Percentiles rank a stretch among this genome's conserved stretches.
These are phyloP conservation scores for Penicillium arizonense DNA, from an alignment of 495 filamentous ascomycete genomes.

Conservation along the genomic window DNA sequence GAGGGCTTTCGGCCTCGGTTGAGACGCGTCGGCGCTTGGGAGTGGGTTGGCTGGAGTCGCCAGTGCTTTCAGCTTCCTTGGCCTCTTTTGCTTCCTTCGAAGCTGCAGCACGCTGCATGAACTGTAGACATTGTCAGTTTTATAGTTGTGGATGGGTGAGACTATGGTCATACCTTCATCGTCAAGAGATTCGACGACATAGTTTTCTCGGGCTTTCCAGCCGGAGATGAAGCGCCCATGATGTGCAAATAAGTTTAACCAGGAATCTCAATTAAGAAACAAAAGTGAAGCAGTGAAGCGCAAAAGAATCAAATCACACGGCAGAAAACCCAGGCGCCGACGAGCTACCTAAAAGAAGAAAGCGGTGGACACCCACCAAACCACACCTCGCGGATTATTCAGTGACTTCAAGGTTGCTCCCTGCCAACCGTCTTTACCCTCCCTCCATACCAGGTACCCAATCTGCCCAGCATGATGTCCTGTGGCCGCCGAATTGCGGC, in stretches of 20 bases:
- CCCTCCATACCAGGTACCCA: slow-evolving; percentile 13
- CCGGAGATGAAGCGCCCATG: slow-evolving; percentile 32
- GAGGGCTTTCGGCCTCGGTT: slow-evolving; percentile 27
- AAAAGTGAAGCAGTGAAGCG: neutral
- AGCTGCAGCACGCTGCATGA: slow-evolving; percentile 90
- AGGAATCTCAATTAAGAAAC: slow-evolving; percentile 4
- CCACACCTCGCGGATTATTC: slow-evolving; percentile 34
- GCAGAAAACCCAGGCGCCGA: slow-evolving; percentile 19
- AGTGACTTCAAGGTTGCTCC: slow-evolving; percentile 25
- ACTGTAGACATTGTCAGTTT: slow-evolving; percentile 44
- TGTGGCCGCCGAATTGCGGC: slow-evolving; percentile 50
- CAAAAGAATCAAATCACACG: slow-evolving; percentile 13
- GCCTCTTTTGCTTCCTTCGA: slow-evolving; percentile 32
- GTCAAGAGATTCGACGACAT: slow-evolving; percentile 90
- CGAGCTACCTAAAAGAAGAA: slow-evolving; percentile 8
- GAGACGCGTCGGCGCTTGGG: slow-evolving; percentile 49
- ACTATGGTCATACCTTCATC: slow-evolving; percentile 66
- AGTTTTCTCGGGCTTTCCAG: slow-evolving; percentile 55
- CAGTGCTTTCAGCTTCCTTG: slow-evolving; percentile 34
- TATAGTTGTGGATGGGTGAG: neutral
- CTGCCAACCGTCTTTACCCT: slow-evolving; percentile 14
- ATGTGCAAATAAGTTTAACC: slow-evolving; percentile 26
- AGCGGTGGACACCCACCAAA: slow-evolving; percentile 22
- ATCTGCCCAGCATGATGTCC: slow-evolving; percentile 54
- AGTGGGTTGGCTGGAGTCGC: slow-evolving; percentile 26